These are phyloP conservation scores for Ophiostoma himal-ulmi DNA, from an alignment of 2,329 filamentous ascomycete genomes.

Conservation along the genomic window DNA sequence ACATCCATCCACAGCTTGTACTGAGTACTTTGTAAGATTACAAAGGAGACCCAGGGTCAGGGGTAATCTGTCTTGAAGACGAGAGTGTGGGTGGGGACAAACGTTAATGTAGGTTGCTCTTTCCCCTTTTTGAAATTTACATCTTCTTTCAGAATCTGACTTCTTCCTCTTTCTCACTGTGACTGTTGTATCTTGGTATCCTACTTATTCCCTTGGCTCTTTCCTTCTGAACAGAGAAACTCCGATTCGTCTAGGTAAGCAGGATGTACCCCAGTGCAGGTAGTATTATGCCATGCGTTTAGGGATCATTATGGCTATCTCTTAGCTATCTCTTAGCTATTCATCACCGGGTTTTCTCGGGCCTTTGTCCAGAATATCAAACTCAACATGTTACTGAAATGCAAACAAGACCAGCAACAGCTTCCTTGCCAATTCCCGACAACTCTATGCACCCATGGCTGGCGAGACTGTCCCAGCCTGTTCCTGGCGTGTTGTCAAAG, in stretches of 20 bases:
- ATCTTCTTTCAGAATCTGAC: not conserved
- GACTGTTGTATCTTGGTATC: not conserved
- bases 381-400: not conserved
- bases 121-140: not conserved
- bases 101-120: not conserved
- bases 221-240: not conserved
- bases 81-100: not conserved
- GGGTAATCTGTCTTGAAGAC: not conserved
- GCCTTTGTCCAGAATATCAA: no score
- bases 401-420: not conserved
- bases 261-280: not conserved
- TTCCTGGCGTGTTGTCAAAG: constrained; percentile 4
- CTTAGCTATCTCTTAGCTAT: no score
- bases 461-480: not conserved
- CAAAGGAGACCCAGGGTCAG: not conserved
- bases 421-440: not conserved
- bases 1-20: not conserved
- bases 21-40: not conserved
- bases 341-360: no score
- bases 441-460: not conserved
- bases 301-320: no score
- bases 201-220: not conserved
- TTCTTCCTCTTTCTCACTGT: constrained; percentile 1
- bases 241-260: not conserved
- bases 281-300: not conserved